A percentile compares a stretch with the other conserved stretches of the same genome.
These are phyloP conservation scores for Pyrus pyrifolia DNA, from an alignment of 306 rosid species.

Conservation along the genomic window DNA sequence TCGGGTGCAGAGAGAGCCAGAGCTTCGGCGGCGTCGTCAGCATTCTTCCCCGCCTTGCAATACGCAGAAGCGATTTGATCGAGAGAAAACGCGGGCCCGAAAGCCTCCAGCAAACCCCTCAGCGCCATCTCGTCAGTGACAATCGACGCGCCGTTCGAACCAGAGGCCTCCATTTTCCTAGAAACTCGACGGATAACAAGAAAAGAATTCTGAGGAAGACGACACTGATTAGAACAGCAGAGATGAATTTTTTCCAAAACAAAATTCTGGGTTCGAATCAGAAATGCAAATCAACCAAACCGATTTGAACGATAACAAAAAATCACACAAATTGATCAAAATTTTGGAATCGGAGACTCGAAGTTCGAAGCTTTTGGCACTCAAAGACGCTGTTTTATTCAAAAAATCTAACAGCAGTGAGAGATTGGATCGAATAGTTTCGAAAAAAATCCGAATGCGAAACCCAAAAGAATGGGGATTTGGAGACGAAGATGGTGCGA, in stretches of 20 bases:
- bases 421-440: background rate
- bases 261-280: background rate
- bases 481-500: background rate
- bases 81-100: slow-evolving; percentile 53
- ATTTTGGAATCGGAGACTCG: background rate
- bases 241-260: background rate
- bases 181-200: background rate
- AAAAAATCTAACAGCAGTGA: background rate
- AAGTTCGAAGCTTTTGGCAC: background rate
- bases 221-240: background rate
- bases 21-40: slow-evolving; percentile 53
- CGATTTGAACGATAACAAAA: background rate
- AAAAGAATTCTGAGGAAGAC: background rate
- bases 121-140: slow-evolving; percentile 43
- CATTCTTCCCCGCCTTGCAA: slow-evolving; percentile 53
- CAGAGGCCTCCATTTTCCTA: slow-evolving; percentile 42
- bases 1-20: slow-evolving; percentile 20
- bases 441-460: background rate
- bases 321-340: background rate
- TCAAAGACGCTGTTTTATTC: background rate
- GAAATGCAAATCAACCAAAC: background rate
- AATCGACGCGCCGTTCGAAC: slow-evolving; percentile 17
- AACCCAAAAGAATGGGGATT: background rate
- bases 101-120: slow-evolving; percentile 55
- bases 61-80: slow-evolving; percentile 76